These are phyloP conservation scores for Sugiyamaella qingdaonensis DNA, from an alignment of 805 yeast genomes.

Conservation along the genomic window DNA sequence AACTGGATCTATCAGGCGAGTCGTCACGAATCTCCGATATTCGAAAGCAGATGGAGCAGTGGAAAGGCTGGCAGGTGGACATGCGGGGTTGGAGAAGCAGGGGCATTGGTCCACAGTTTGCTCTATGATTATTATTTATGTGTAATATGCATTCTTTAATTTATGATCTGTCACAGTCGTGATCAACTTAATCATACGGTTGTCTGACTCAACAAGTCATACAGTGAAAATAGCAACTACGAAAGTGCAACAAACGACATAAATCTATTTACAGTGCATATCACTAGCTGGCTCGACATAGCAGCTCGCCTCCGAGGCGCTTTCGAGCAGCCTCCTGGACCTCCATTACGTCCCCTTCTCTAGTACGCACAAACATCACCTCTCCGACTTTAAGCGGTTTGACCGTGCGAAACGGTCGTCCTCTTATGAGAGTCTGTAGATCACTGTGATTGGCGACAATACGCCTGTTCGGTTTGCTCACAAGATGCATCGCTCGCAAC, in stretches of 20 bases:
- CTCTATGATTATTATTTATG: conserved; percentile 19
- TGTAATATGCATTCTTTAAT: background rate
- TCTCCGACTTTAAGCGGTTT: conserved; percentile 88
- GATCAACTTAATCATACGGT: too few relatives aligned
- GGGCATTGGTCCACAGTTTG: conserved; percentile 61
- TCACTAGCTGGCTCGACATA: conserved; percentile 53
- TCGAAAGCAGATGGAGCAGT: conserved; percentile 53
- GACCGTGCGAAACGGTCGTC: conserved; percentile 67
- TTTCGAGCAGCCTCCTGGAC: conserved; percentile 81
- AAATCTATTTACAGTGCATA: background rate
- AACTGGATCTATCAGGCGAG: conserved; percentile 40
- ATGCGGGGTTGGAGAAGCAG: conserved; percentile 77
- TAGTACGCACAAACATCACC: conserved; percentile 62
- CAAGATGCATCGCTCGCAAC: conserved; percentile 61
- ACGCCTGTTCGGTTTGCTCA: conserved; percentile 81
- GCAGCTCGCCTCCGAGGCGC: conserved; percentile 67
- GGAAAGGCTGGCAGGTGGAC: conserved; percentile 85
- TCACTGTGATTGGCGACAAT: conserved; percentile 62
- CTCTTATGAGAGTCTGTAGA: conserved; percentile 68
- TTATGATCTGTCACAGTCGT: too few relatives aligned
- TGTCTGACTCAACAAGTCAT: too few relatives aligned
- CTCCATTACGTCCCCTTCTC: conserved; percentile 56
- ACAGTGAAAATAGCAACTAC: too few relatives aligned
- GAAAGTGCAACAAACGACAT: background rate
- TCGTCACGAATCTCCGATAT: conserved; percentile 47